A percentile compares a stretch with the other conserved stretches of the same genome.
Conservation (phyloP, 345 rosid genomes). For the Eucalyptus lansdowneana region DNA sequence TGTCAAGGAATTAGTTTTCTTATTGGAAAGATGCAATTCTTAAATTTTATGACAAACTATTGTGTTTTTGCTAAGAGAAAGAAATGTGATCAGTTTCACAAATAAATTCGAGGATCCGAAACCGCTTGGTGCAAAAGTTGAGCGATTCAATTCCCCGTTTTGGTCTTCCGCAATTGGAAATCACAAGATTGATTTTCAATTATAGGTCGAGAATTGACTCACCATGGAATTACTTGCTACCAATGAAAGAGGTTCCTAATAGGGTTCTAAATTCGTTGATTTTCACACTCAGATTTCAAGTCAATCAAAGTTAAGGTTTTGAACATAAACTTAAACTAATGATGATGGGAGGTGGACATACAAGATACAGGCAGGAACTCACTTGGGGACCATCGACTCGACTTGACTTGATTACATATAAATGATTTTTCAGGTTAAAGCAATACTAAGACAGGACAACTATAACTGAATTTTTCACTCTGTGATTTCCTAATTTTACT, state of each 20-base stretch:
- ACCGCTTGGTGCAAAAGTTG: accelerated
- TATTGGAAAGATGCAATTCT: not conserved
- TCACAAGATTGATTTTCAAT: not conserved
- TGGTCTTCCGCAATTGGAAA: accelerated
- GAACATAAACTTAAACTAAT: not conserved
- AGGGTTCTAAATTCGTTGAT: not conserved
- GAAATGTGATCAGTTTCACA: not conserved
- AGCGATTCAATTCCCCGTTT: not conserved
- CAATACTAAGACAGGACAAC: not conserved
- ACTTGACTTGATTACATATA: not conserved
- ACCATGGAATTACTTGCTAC: not conserved
- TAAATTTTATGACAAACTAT: not conserved
- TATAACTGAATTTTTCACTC: not conserved
- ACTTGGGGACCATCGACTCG: not conserved
- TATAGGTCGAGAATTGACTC: not conserved
- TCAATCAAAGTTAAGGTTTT: not conserved
- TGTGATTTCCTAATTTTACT: not conserved
- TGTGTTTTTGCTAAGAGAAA: not conserved
- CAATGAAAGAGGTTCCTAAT: not conserved
- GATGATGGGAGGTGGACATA: not conserved
- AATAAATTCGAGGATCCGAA: accelerated
- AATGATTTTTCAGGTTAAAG: not conserved
- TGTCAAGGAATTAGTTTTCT: not conserved
- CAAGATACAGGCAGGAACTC: not conserved
- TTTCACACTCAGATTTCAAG: not conserved